Conservation (phyloP, 2,329 filamentous ascomycete species). For the Diatrype stigma region DNA sequence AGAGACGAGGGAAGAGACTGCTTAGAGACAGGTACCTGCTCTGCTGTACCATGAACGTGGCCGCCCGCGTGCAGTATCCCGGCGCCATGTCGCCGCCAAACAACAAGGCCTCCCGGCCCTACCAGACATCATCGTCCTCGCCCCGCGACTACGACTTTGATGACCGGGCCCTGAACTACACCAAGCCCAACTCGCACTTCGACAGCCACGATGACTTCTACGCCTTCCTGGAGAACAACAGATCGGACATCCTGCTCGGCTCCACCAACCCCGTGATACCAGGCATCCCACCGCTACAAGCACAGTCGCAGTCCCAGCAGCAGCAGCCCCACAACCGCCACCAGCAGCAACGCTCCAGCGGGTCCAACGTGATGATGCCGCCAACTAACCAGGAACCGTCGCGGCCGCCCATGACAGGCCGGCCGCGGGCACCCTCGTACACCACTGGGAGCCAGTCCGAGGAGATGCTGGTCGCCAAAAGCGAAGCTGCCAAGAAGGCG, state of each 20-base stretch:
- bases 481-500: constrained; percentile 14
- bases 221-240: not conserved
- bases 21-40: too few relatives aligned
- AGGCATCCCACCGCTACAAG: not conserved
- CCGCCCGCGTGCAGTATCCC: constrained; percentile 1
- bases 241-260: not conserved
- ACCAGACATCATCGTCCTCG: not conserved
- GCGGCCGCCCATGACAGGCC: not conserved
- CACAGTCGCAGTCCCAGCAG: too few relatives aligned
- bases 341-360: not conserved
- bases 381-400: not conserved
- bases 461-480: constrained; percentile 25
- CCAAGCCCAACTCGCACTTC: not conserved
- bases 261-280: not conserved
- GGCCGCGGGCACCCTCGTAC: constrained; percentile 23
- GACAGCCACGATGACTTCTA: not conserved
- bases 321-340: not conserved
- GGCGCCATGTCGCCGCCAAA: not conserved
- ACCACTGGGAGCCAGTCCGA: constrained; percentile 25
- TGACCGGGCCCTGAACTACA: not conserved
- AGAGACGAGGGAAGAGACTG: not conserved
- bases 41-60: not conserved
- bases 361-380: not conserved
- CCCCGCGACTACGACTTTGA: not conserved
- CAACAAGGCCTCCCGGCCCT: not conserved